Base-by-base conservation (phyloP, 768 basidiomycete species). In the Panaeolus cyanescens region DNA sequence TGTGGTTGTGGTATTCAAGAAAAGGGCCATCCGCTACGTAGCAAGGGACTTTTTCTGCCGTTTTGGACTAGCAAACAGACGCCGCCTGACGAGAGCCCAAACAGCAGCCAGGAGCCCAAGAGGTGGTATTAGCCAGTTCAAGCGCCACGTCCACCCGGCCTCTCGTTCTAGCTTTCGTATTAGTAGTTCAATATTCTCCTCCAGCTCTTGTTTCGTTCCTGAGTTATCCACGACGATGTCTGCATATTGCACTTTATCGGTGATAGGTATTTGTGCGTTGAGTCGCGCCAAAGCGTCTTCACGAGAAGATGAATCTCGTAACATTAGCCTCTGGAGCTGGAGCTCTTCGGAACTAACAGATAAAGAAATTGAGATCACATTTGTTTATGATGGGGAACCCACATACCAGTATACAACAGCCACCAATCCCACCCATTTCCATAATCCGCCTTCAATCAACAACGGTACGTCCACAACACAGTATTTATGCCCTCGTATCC, bases 401-500 rank as follows among this genome's bases (percentile, higher is more conserved):
- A 76, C 84, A 55, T 58, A 97, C 96, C 95, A 97, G 70, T 94
- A 96, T 5, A 97, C 95, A 9, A 99, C 89, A 3, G 95, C 81
- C 22, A 98, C 87, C 63, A 84, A 82, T 3, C 89, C 95, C 45
- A 95, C 90, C 82, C 85, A 90, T 68, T 83, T 86, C 86, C 90
- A 94, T 34, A 98, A 70, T 2, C 89, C 89, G 0, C 91, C 88
- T 72, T 99, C 97, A 59, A 99, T 89, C 59, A 99, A 78, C 55
- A 99, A 75, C 32, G 97, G 97, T 5, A 97, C 92, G 72, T 99
- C 97, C 65, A 99, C 74, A 2, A 98, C 81, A 63, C 90, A 92
- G 36, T 91, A 79, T 70, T 83, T 89, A 67, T 93, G 79, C 6
- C 97, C 96, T 37, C 75, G 76, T 50, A 94, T 54, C 94, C 96